Evolutionary conservation across 1,284 basidiomycete species (phyloP).

Genomic region (Moniliella sp.): DNA sequence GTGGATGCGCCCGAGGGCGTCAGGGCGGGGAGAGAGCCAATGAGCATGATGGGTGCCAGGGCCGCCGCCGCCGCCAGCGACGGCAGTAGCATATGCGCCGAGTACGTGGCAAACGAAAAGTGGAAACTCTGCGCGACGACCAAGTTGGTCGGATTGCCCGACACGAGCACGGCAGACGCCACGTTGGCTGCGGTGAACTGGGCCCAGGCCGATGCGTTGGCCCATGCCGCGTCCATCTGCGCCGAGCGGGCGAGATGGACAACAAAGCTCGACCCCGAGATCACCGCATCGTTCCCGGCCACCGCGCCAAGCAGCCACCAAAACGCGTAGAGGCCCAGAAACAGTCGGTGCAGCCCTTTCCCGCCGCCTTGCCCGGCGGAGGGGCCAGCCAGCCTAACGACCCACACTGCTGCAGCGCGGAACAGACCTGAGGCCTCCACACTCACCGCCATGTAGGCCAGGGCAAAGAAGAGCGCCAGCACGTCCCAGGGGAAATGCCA

Average conservation of each 20-base stretch:
- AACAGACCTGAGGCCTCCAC: slow-evolving; percentile 73
- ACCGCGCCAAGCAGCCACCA: slow-evolving; percentile 56
- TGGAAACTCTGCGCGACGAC: slow-evolving; percentile 31
- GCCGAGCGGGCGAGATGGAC: slow-evolving; percentile 61
- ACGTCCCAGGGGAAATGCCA: slow-evolving; percentile 78
- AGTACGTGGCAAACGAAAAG: slow-evolving; percentile 23
- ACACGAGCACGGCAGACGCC: slow-evolving; percentile 35
- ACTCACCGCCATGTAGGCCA: slow-evolving; percentile 82
- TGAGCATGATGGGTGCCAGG: slow-evolving; percentile 8
- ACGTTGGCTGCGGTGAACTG: slow-evolving; percentile 63
- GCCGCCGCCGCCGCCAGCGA: slow-evolving; percentile 14
- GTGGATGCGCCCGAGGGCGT: not conserved
- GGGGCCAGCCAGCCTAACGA: too few species aligned
- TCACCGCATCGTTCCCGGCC: slow-evolving; percentile 51
- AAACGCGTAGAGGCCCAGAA: slow-evolving; percentile 56
- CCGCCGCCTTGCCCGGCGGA: slow-evolving; percentile 31
- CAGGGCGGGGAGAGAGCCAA: slow-evolving; percentile 18
- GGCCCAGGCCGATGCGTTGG: slow-evolving; percentile 47
- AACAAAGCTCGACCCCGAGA: slow-evolving; percentile 55
- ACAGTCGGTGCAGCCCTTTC: slow-evolving; percentile 44
- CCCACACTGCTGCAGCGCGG: slow-evolving; percentile 64
- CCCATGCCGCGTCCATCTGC: too few species aligned
- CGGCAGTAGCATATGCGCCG: slow-evolving; percentile 27
- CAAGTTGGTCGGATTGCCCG: slow-evolving; percentile 36
- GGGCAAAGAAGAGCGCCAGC: slow-evolving; percentile 67